phyloP scores from a whole-genome alignment of 2,329 filamentous ascomycete species.

The Chaetomium sp. region DNA sequence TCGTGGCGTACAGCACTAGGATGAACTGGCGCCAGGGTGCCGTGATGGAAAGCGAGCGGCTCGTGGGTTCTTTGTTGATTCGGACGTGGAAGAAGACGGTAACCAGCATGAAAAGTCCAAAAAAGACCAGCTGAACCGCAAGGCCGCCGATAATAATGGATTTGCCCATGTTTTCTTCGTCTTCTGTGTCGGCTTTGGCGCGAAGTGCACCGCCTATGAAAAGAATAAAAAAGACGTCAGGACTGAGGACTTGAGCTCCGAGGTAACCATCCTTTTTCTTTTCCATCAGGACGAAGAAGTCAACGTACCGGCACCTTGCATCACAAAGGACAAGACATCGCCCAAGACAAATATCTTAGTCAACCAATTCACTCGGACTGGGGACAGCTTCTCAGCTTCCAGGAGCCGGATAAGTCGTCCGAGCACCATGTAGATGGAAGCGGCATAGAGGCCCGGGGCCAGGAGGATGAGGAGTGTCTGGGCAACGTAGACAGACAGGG shows the following conservation, averaged over 20 bases:
- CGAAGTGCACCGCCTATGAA: no score
- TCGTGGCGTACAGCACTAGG: conserved; percentile 39
- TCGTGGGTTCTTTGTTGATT: background rate
- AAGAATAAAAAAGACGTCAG: background rate
- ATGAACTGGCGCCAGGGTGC: conserved; percentile 27
- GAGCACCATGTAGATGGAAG: no score
- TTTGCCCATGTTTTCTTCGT: conserved; percentile 41
- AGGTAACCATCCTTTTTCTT: no score
- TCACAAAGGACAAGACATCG: conserved; percentile 37
- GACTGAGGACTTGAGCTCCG: no score
- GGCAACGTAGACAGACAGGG: no score
- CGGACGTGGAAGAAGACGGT: conserved; percentile 19
- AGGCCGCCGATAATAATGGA: conserved; percentile 54
- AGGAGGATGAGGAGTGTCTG: no score
- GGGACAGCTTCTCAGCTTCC: no score
- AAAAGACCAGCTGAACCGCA: conserved; percentile 57
- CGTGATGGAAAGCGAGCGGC: background rate
- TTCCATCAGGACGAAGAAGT: no score
- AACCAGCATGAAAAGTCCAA: conserved; percentile 43
- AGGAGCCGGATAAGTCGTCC: no score
- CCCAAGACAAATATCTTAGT: conserved; percentile 40
- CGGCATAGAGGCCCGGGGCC: no score
- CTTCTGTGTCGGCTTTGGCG: no score
- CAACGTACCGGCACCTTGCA: background rate
- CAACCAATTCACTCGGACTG: conserved; percentile 31